These are phyloP conservation scores for Tulasnella sp. DNA, from an alignment of 768 basidiomycete species.

Conservation along the genomic window DNA sequence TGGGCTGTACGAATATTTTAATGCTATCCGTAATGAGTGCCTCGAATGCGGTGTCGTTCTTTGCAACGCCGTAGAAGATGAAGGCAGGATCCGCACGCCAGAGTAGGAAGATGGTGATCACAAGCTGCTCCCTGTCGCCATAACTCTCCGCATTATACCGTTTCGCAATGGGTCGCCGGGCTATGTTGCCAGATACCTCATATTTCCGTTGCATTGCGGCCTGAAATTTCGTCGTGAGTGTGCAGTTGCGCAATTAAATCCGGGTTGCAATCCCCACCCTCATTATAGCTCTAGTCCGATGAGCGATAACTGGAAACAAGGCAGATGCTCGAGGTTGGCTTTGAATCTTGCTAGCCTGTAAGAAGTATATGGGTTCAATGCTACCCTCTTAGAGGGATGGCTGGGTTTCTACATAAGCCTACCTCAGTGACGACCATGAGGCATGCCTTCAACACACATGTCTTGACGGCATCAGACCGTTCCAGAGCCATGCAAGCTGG, in stretches of 20 bases:
- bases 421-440: slow-evolving; percentile 60
- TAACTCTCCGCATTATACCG: slow-evolving; percentile 29
- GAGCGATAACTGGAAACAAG: slow-evolving; percentile 26
- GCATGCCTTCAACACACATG: slow-evolving; percentile 62
- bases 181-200: slow-evolving; percentile 21
- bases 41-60: slow-evolving; percentile 31
- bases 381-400: too few species aligned
- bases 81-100: slow-evolving; percentile 51
- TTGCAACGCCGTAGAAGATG: slow-evolving; percentile 37
- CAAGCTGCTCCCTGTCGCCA: slow-evolving; percentile 45
- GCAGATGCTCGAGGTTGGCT: slow-evolving; percentile 2
- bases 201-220: slow-evolving; percentile 3
- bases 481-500: slow-evolving; percentile 58
- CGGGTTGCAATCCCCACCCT: slow-evolving; percentile 32
- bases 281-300: slow-evolving; percentile 45
- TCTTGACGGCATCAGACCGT: slow-evolving; percentile 70
- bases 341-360: slow-evolving; percentile 2
- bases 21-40: slow-evolving; percentile 25
- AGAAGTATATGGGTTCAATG: too few species aligned
- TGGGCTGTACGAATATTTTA: slow-evolving; percentile 12
- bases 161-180: slow-evolving; percentile 50
- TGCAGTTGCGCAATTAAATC: too few species aligned
- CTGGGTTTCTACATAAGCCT: slow-evolving; percentile 15
- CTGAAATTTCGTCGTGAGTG: not conserved
- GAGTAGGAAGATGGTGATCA: slow-evolving; percentile 55